These are phyloP conservation scores for Anisodus acutangulus DNA, from an alignment of 257 asterid genomes.

Conservation along the genomic window DNA sequence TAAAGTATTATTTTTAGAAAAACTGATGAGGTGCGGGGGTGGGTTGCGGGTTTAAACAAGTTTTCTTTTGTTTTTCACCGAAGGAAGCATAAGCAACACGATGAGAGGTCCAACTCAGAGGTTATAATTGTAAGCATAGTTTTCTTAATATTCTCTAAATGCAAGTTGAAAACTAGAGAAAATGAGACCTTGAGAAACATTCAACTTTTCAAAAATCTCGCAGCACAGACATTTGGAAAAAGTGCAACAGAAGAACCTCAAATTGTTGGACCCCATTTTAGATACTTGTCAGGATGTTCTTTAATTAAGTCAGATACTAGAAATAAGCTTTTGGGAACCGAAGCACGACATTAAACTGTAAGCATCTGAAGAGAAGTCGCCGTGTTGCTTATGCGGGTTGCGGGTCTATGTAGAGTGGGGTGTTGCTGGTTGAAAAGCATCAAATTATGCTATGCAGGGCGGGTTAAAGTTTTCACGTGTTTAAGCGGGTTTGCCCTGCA, in stretches of 20 bases:
- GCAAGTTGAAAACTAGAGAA: not conserved
- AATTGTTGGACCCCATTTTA: not conserved
- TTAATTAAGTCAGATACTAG: not conserved
- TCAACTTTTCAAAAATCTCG: not conserved
- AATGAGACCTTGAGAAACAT: not conserved
- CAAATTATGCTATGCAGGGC: not conserved
- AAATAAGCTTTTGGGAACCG: not conserved
- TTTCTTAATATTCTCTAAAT: not conserved
- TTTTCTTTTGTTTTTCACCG: not conserved
- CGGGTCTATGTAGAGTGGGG: not conserved
- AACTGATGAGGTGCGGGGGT: too few species aligned
- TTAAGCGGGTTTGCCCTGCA: not conserved
- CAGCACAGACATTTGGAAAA: not conserved
- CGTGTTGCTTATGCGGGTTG: too few species aligned
- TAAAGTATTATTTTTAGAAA: too few species aligned
- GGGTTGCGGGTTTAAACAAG: too few species aligned
- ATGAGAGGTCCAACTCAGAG: not conserved
- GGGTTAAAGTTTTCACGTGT: not conserved
- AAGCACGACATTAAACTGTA: not conserved
- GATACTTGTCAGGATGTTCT: not conserved
- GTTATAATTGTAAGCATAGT: not conserved
- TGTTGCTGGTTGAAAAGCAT: too few species aligned
- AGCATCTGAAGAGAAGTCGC: not conserved
- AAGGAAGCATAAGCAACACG: not conserved
- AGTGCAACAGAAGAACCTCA: not conserved